These are phyloP conservation scores for Melampsora occidentalis DNA, from an alignment of 1,284 basidiomycete genomes.

Conservation along the genomic window DNA sequence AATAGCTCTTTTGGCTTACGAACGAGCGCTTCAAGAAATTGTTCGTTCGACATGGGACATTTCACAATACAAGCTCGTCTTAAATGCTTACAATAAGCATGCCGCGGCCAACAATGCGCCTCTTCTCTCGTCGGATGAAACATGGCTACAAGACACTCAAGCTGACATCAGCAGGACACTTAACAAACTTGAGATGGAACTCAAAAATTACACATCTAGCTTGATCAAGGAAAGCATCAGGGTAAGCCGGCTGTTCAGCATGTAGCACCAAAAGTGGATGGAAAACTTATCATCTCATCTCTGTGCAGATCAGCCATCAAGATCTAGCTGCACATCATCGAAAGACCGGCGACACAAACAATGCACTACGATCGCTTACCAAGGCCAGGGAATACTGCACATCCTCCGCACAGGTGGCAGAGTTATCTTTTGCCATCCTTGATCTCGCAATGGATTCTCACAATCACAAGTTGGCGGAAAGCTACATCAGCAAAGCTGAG, in stretches of 20 bases:
- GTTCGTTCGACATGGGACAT: conserved; percentile 26
- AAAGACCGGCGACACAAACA: conserved; percentile 65
- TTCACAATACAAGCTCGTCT: conserved; percentile 14
- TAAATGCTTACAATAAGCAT: conserved; percentile 14
- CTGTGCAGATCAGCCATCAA: conserved; percentile 70
- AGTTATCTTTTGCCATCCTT: conserved; percentile 75
- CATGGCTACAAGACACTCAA: conserved; percentile 67
- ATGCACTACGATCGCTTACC: conserved; percentile 71
- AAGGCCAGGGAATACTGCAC: conserved; percentile 83
- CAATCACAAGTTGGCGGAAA: conserved; percentile 31
- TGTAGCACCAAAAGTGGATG: neutral
- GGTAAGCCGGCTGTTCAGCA: conserved; percentile 58
- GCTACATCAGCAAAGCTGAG: conserved; percentile 21
- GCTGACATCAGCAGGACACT: conserved; percentile 65
- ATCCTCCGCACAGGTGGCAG: conserved; percentile 75
- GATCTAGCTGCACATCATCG: conserved; percentile 76
- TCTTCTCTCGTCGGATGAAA: conserved; percentile 55
- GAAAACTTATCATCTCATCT: neutral
- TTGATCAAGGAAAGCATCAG: conserved; percentile 92
- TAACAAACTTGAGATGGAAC: conserved; percentile 75
- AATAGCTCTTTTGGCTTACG: conserved; percentile 10
- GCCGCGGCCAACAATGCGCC: conserved; percentile 4
- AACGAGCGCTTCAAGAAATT: conserved; percentile 19
- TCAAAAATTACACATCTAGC: conserved; percentile 83
- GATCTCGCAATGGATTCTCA: conserved; percentile 59